These are phyloP conservation scores for Aspergillus pseudotamarii DNA, from an alignment of 2,329 filamentous ascomycete species.

Conservation along the genomic window DNA sequence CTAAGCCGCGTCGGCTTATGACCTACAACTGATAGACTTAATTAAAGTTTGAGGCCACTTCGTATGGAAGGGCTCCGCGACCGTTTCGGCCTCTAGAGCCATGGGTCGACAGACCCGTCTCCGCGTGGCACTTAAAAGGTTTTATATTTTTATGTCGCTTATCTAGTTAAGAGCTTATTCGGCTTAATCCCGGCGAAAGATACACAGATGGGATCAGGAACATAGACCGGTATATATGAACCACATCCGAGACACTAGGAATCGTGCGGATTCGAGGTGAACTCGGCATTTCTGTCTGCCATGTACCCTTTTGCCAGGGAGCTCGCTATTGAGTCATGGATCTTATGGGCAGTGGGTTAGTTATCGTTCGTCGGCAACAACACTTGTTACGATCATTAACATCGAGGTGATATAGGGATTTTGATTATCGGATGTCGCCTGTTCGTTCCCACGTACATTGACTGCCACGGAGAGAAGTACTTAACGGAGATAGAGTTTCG, in stretches of 20 bases:
- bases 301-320: not conserved
- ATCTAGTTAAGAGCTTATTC: not conserved
- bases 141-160: not conserved
- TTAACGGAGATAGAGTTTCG: not conserved
- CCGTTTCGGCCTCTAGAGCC: not conserved
- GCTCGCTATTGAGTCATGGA: conserved; percentile 4
- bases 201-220: not conserved
- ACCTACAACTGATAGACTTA: not conserved
- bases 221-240: not conserved
- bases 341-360: not conserved
- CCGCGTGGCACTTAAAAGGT: not conserved
- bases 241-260: not conserved
- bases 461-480: not conserved
- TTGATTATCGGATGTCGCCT: conserved; percentile 5
- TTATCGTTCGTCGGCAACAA: not conserved
- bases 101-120: not conserved
- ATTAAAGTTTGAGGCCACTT: not conserved
- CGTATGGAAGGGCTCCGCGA: not conserved
- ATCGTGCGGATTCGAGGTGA: not conserved
- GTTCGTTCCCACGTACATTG: not conserved
- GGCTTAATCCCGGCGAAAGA: not conserved
- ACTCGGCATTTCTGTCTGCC: not conserved
- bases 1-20: not conserved
- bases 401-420: not conserved
- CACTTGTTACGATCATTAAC: not conserved